These are phyloP conservation scores for Eimeria zaria DNA, from an alignment of 169 alveolate genomes.

Conservation along the genomic window DNA sequence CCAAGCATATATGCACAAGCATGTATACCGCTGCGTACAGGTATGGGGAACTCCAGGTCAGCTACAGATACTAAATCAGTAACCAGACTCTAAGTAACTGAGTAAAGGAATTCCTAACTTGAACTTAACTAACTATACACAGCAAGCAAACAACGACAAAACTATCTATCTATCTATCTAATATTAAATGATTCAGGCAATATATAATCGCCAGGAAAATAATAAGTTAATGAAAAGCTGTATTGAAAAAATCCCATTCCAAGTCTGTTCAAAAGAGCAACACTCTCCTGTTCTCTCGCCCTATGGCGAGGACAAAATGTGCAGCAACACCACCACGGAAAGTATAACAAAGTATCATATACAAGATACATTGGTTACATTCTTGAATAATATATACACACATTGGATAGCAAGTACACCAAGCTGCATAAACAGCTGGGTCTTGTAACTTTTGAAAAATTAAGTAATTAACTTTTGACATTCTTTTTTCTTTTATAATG, in stretches of 20 bases:
- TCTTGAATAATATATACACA: background rate
- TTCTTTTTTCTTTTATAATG: background rate
- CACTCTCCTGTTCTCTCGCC: background rate
- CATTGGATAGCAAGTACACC: background rate
- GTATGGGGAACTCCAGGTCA: no score
- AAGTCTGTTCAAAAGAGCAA: background rate
- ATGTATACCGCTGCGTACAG: no score
- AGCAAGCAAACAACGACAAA: background rate
- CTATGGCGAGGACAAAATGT: constrained; percentile 1
- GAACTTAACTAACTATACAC: no score
- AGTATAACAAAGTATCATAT: background rate
- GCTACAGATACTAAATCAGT: no score
- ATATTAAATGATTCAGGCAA: background rate
- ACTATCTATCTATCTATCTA: background rate
- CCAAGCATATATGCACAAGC: no score
- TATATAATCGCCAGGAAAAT: background rate
- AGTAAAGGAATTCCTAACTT: background rate
- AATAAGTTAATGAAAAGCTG: background rate
- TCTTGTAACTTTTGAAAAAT: background rate
- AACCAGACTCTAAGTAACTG: no score
- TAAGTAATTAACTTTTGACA: background rate
- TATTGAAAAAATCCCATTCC: constrained; percentile 5
- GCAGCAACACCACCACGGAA: background rate
- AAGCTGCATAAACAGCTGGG: background rate
- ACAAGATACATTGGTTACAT: background rate